These are phyloP conservation scores for Saccharomycopsis schoenii DNA, from an alignment of 805 yeast genomes.

Conservation along the genomic window DNA sequence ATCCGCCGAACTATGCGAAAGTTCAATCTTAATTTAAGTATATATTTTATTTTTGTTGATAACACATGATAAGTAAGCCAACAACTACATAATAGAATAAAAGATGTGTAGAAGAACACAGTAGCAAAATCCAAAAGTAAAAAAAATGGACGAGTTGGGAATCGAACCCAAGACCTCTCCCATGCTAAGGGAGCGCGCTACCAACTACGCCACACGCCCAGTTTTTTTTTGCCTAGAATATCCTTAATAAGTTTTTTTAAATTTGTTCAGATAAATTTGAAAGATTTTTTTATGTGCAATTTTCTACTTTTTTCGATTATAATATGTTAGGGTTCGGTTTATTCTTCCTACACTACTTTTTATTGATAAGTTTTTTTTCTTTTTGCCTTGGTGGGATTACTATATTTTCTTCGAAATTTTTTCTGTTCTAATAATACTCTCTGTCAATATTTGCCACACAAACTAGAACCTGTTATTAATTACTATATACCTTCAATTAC, in stretches of 20 bases:
- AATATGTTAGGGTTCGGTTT: no score
- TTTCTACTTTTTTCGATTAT: not conserved
- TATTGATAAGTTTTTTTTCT: not conserved
- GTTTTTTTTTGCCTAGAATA: not conserved
- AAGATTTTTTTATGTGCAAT: not conserved
- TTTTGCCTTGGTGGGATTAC: not conserved
- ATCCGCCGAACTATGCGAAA: slow-evolving; percentile 95
- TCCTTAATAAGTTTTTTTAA: no score
- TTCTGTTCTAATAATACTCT: not conserved
- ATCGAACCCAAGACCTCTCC: slow-evolving; percentile 21
- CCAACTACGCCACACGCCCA: slow-evolving; percentile 80
- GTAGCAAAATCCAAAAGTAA: not conserved
- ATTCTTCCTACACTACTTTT: no score
- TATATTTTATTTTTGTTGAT: not conserved
- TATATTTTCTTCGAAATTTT: not conserved
- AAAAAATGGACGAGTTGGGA: slow-evolving; percentile 11
- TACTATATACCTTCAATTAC: no score
- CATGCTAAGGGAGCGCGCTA: slow-evolving; percentile 42
- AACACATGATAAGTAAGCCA: no score
- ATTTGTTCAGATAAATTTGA: not conserved
- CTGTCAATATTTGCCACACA: not conserved
- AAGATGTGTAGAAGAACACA: not conserved
- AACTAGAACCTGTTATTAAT: not conserved
- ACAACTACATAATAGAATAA: not conserved
- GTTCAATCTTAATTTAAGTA: slow-evolving; percentile 49